Evolutionary conservation across 2,329 filamentous ascomycete genomes (phyloP), one percentile per base, ranked within the genome.

Genomic region (Cephalotrichum gorgonifer): DNA sequence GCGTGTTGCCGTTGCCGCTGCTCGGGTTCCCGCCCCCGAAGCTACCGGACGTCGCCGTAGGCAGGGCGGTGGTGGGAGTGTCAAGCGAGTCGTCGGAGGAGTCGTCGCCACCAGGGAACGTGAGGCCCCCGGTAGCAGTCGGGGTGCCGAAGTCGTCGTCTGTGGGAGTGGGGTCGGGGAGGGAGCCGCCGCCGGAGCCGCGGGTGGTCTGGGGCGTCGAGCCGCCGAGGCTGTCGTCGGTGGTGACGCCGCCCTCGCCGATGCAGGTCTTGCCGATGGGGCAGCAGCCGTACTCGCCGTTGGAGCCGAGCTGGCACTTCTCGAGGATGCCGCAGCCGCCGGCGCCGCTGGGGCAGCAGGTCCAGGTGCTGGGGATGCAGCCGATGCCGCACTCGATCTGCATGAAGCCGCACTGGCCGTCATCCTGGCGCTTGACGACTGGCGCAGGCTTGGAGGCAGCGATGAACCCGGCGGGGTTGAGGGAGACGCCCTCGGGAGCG

Each of bases 211-310:
- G n/a, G n/a, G n/a, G n/a, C n/a, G n/a, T n/a, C n/a, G 17, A 22
- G 12, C 39, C 43, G 12, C 46, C 38, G 41, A 33, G 45, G 38
- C 39, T 23, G 17, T 43, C 51, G 45, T 43, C 47, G 26, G 53
- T 50, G 22, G 47, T 57, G 12, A 56, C 56, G 28, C 58, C 59
- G 5, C 59, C 61, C 3, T 50, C 50, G 9, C 60, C 62, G 33
- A 48, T 48, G 54, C 63, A 64, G 23, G 43, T 42, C 23, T 53
- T 48, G 1, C 62, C 63, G 5, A 53, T 49, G 12, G 56, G 56
- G 50, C 63, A 65, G 55, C 63, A 65, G 3, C 55, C 56, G 38
- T 59, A 62, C 43, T 57, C 27, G 33, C 52, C 49, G 42, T 62
- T 62, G 38, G 45, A 43, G 14, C 55, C 60, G 3, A 60, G 52